Conservation (phyloP, 2,329 filamentous ascomycete genomes). For the Neopestalotiopsis sp. region DNA sequence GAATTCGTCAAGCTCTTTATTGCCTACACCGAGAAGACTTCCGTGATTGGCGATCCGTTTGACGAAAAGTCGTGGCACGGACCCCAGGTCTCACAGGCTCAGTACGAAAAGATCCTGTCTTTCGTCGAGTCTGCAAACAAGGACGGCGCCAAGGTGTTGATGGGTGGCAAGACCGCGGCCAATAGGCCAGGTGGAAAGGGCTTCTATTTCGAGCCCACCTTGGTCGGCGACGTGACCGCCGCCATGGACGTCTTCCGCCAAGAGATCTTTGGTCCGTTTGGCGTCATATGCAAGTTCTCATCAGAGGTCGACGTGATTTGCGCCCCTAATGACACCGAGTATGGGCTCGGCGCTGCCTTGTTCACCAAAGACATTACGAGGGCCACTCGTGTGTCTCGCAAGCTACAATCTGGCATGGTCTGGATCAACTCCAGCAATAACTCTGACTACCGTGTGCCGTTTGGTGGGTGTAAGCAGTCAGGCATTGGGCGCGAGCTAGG, state of each 20-base stretch:
- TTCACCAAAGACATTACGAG: constrained; percentile 63
- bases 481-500: constrained; percentile 13
- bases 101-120: constrained; percentile 72
- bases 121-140: constrained; percentile 73
- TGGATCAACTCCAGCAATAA: constrained; percentile 47
- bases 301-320: constrained; percentile 47
- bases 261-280: too few species aligned
- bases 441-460: constrained; percentile 28
- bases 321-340: constrained; percentile 58
- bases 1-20: constrained; percentile 69
- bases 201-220: constrained; percentile 51
- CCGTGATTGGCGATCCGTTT: constrained; percentile 74
- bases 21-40: constrained; percentile 56
- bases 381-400: constrained; percentile 53
- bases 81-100: constrained; percentile 72
- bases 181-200: constrained; percentile 39
- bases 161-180: constrained; percentile 49
- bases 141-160: constrained; percentile 41
- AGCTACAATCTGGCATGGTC: constrained; percentile 64
- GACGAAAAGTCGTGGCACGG: constrained; percentile 73
- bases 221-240: constrained; percentile 38
- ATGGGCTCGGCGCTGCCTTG: constrained; percentile 65
- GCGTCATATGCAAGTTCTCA: constrained; percentile 29
- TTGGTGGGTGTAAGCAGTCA: constrained; percentile 17
- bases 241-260: too few species aligned